Percentiles rank a stretch among this genome's conserved stretches.
phyloP scores from a whole-genome alignment of 1,284 basidiomycete species.

The Apiotrichum brassicae region DNA sequence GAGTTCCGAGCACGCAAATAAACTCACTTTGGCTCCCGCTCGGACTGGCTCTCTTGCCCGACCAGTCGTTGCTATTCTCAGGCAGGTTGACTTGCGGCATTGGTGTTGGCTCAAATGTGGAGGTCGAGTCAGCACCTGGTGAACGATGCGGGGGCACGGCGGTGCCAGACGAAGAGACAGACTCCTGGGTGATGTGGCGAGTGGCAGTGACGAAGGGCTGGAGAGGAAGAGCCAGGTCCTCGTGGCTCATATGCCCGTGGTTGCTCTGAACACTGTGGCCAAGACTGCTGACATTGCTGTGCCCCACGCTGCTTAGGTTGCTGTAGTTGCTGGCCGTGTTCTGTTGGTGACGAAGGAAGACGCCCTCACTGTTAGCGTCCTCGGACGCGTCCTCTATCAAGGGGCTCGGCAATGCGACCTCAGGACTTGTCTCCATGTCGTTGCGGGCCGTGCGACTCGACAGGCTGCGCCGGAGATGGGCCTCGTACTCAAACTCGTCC shows the following conservation, averaged over 20 bases:
- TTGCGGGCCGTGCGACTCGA: conserved; percentile 37
- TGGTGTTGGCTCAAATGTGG: conserved; percentile 11
- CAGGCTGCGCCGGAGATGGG: conserved; percentile 34
- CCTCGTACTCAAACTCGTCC: conserved; percentile 41
- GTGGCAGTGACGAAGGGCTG: conserved; percentile 23
- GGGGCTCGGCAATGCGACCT: conserved; percentile 4
- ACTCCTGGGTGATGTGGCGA: conserved; percentile 23
- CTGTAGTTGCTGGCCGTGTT: not conserved
- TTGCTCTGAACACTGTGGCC: not conserved
- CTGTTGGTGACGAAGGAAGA: conserved; percentile 1
- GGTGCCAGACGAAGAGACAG: conserved; percentile 30
- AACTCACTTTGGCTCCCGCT: not conserved
- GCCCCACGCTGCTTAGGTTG: not conserved
- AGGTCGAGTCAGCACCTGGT: conserved; percentile 20
- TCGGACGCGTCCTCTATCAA: conserved; percentile 6
- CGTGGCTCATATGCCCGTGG: not conserved
- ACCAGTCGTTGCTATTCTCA: not conserved
- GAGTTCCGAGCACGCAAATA: too few species aligned
- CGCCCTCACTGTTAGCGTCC: not conserved
- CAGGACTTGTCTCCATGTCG: conserved; percentile 9
- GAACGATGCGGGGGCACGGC: conserved; percentile 9
- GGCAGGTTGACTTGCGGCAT: not conserved
- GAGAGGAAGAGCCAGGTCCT: conserved; percentile 2
- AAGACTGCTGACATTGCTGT: not conserved
- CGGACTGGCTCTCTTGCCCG: not conserved